Evolutionary conservation across 305 asterid species (phyloP).

Genomic region (Galium porrigens): DNA sequence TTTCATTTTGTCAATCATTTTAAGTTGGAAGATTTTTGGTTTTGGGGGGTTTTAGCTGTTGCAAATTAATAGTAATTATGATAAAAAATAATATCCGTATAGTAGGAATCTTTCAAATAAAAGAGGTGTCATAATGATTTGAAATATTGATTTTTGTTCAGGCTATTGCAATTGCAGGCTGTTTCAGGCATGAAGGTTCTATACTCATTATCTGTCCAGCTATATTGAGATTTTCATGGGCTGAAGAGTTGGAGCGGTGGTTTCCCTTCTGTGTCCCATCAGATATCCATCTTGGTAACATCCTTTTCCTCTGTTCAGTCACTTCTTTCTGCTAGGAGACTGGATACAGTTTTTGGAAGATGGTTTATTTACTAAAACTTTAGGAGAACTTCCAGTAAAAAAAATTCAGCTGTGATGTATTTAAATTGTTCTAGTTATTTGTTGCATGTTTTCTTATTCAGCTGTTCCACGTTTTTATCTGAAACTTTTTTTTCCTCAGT

Average conservation of each 20-base stretch:
- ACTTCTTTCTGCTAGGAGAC: neutral
- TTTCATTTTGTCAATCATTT: neutral
- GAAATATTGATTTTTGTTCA: slow-evolving; percentile 23
- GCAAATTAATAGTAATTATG: neutral
- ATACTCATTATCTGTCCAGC: slow-evolving; percentile 91
- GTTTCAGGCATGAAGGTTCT: slow-evolving; percentile 73
- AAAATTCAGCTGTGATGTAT: neutral
- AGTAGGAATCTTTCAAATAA: neutral
- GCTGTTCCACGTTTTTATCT: slow-evolving; percentile 9
- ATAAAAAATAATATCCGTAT: neutral
- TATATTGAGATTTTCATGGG: slow-evolving; percentile 78
- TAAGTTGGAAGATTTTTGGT: neutral
- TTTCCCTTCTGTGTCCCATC: slow-evolving; percentile 70
- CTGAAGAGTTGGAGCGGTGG: slow-evolving; percentile 96
- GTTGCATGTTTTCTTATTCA: neutral
- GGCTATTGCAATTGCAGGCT: slow-evolving; percentile 81
- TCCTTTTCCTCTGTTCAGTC: slow-evolving; percentile 6
- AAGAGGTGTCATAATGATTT: neutral
- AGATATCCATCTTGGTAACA: slow-evolving; percentile 79
- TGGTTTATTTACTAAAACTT: neutral
- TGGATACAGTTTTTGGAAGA: neutral
- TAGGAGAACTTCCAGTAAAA: neutral
- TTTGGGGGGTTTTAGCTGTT: no score
- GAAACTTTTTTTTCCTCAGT: slow-evolving; percentile 31
- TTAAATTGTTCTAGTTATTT: neutral